phyloP scores from a whole-genome alignment of 345 rosid species.

The Cardiospermum halicacabum region DNA sequence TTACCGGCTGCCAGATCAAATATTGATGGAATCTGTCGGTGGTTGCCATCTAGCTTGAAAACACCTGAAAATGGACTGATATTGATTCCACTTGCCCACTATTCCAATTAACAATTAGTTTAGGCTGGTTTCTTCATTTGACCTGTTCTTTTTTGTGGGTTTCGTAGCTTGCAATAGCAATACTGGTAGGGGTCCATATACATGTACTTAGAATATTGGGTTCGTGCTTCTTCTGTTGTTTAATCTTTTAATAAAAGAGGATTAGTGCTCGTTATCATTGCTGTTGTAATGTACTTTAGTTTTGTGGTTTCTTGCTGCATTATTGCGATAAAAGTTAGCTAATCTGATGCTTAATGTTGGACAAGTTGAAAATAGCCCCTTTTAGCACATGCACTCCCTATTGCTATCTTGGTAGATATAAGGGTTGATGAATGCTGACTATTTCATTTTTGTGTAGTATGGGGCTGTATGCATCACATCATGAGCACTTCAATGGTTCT shows the following conservation, averaged over 20 bases:
- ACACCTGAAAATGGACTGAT: not conserved
- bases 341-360: no score
- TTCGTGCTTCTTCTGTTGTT: not conserved
- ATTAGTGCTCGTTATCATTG: constrained; percentile 1
- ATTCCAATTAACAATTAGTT: not conserved
- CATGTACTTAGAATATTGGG: not conserved
- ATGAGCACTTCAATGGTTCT: no score
- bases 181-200: not conserved
- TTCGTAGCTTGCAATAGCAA: not conserved
- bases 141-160: not conserved
- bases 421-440: no score
- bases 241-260: not conserved
- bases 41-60: not conserved
- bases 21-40: constrained; percentile 3
- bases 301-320: not conserved
- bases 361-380: no score
- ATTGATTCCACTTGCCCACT: not conserved
- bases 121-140: not conserved
- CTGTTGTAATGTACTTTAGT: not conserved
- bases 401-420: no score
- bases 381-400: no score
- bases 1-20: constrained; percentile 4
- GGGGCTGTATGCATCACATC: no score
- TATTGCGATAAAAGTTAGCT: not conserved
- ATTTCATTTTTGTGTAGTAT: no score